phyloP scores from a whole-genome alignment of 1,284 basidiomycete species.

The Cryptococcus sp. region DNA sequence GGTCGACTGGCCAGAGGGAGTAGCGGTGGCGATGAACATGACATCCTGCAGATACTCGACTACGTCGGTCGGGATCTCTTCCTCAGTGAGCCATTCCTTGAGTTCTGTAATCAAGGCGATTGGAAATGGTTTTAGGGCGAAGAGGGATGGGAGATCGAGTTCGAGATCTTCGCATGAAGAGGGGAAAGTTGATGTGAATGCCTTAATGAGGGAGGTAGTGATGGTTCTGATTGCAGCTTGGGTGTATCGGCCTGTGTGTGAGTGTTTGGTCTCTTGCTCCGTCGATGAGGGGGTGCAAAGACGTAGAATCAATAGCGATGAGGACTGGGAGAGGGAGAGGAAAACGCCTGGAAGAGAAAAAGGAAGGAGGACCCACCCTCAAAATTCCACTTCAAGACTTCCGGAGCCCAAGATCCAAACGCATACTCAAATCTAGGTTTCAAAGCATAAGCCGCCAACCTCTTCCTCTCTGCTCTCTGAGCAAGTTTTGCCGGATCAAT shows the following conservation, averaged over 20 bases:
- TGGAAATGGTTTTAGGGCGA: conserved; percentile 27
- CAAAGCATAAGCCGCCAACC: conserved; percentile 30
- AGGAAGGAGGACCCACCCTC: conserved; percentile 25
- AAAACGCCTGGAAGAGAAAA: not conserved
- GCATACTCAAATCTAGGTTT: conserved; percentile 37
- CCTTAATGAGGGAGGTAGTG: conserved; percentile 26
- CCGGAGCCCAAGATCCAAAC: conserved; percentile 28
- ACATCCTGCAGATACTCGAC: conserved; percentile 18
- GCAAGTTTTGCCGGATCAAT: conserved; percentile 19
- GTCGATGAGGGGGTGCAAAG: not conserved
- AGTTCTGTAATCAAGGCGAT: conserved; percentile 12
- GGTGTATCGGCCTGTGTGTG: conserved; percentile 30
- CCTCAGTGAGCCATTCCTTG: conserved; percentile 11
- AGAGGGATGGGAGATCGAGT: conserved; percentile 18
- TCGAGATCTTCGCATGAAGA: conserved; percentile 14
- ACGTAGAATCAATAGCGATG: not conserved
- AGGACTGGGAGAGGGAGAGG: not conserved
- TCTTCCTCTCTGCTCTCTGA: conserved; percentile 21
- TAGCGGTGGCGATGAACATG: conserved; percentile 14
- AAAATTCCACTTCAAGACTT: conserved; percentile 27
- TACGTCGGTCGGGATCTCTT: conserved; percentile 17
- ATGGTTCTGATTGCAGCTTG: conserved; percentile 24
- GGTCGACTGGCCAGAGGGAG: not conserved
- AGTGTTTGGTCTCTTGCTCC: not conserved
- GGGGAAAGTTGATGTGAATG: conserved; percentile 26